Base-by-base conservation (phyloP, 164 flowering plant species). In the Vitis riparia region DNA sequence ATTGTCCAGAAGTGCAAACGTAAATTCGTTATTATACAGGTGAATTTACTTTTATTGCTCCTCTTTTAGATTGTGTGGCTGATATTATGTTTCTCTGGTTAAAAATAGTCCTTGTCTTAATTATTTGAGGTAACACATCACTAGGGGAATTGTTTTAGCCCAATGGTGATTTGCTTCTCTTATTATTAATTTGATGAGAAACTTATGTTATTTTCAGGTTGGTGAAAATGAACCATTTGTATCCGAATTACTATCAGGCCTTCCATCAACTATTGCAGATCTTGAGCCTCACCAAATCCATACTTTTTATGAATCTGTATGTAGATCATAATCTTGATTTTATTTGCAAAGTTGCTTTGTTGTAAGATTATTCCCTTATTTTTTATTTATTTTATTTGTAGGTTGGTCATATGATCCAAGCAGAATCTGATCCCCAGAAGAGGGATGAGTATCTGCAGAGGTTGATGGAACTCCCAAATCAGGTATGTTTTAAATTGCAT, bases 1-100 rank as follows among this genome's bases (percentile, higher is more conserved):
- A 96, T 96, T 79, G 99, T 96, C 78, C 99, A 96, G 78, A 96
- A 92, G 77, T 96, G 98, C 91, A 96, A 89, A 81, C 91, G 98
- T 2, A 96, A 96, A 77, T 96, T 96, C 82, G 99, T 96, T 9
- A 79, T 89, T 71, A 77, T 89, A 29, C 99, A 96, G 97, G 99
- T 93, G 76, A 74, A 6, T 1, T 51, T 16, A 47, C 27, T 19
- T 70, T 60, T 12, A 3, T 60, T 16, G 14, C 49, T 67, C 7
- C 17, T 32, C 8, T 49, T 12, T 55, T 65, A 15, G 13, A 15
- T 51, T 56, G 29, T 52, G 59, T 57, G 44, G 7, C 7, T 37
- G 6, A 37, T 37, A 6, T 37, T 37, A 37, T 37, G 44, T 37
- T 37, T 37, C 44, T 37, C 5, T 37, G 44, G 7, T 37, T 1